Percentiles rank a stretch among this genome's conserved stretches.
These are phyloP conservation scores for Bauhinia variegata DNA, from an alignment of 306 rosid species.

Conservation along the genomic window DNA sequence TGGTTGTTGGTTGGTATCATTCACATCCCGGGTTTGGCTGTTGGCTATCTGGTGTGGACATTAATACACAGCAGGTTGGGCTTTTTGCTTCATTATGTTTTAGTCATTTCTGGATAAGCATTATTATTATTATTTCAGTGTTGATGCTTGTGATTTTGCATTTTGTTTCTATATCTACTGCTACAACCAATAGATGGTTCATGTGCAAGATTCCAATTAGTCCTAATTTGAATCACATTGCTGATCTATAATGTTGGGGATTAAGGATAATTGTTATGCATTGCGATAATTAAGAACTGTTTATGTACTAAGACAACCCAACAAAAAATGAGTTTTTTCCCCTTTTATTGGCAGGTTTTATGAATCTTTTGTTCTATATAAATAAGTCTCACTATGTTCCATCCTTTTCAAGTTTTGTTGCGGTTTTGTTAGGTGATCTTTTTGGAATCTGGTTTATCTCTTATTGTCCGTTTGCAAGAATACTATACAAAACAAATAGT, in stretches of 20 bases:
- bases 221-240: conserved; percentile 2
- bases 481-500: not conserved
- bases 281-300: too few relatives aligned
- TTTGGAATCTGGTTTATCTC: not conserved
- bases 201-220: conserved; percentile 1
- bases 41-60: conserved; percentile 98
- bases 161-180: conserved; percentile 6
- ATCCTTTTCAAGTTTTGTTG: not conserved
- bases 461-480: conserved; percentile 9
- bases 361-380: not conserved
- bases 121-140: not conserved
- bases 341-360: not conserved
- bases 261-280: too few relatives aligned
- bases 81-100: not conserved
- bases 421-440: not conserved
- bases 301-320: too few relatives aligned
- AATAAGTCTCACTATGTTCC: not conserved
- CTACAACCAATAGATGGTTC: not conserved
- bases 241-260: not conserved
- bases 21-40: conserved; percentile 99
- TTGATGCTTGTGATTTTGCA: conserved; percentile 3
- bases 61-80: conserved; percentile 92
- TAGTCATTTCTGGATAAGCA: not conserved
- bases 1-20: conserved; percentile 99
- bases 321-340: not conserved